Conservation (phyloP, 2,329 filamentous ascomycete genomes). For the Penicillium sp. region DNA sequence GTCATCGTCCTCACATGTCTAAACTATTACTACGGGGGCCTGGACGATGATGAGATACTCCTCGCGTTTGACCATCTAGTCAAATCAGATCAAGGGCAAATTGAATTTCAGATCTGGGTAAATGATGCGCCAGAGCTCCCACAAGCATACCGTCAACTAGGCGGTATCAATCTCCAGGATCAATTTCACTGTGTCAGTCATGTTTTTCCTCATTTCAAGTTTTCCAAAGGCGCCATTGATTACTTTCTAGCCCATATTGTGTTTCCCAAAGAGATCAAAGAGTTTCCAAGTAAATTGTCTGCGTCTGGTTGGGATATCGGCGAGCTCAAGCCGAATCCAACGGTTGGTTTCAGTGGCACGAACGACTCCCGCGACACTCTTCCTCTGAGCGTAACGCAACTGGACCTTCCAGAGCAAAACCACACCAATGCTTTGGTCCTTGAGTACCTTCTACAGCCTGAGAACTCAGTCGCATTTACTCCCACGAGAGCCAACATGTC, state of each 20-base stretch:
- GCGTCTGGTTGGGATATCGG: slow-evolving; percentile 40
- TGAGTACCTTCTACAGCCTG: slow-evolving; percentile 51
- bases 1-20: slow-evolving; percentile 55
- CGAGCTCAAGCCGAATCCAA: slow-evolving; percentile 37
- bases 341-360: slow-evolving; percentile 67
- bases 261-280: slow-evolving; percentile 55
- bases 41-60: slow-evolving; percentile 42
- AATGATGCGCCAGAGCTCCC: slow-evolving; percentile 31
- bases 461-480: slow-evolving; percentile 40
- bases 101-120: slow-evolving; percentile 44
- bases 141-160: slow-evolving; percentile 41
- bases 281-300: slow-evolving; percentile 59
- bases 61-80: slow-evolving; percentile 46
- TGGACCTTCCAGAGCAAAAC: slow-evolving; percentile 51
- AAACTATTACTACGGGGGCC: slow-evolving; percentile 48
- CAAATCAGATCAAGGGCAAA: slow-evolving; percentile 49
- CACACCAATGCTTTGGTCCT: slow-evolving; percentile 68
- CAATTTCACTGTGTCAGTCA: slow-evolving; percentile 40
- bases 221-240: slow-evolving; percentile 54
- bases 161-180: slow-evolving; percentile 59
- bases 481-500: not conserved
- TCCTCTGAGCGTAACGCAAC: slow-evolving; percentile 54
- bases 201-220: slow-evolving; percentile 53
- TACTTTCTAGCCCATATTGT: slow-evolving; percentile 59
- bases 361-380: slow-evolving; percentile 59